Evolutionary conservation across 2,329 filamentous ascomycete genomes (phyloP).

Genomic region (Alternaria postmessia): DNA sequence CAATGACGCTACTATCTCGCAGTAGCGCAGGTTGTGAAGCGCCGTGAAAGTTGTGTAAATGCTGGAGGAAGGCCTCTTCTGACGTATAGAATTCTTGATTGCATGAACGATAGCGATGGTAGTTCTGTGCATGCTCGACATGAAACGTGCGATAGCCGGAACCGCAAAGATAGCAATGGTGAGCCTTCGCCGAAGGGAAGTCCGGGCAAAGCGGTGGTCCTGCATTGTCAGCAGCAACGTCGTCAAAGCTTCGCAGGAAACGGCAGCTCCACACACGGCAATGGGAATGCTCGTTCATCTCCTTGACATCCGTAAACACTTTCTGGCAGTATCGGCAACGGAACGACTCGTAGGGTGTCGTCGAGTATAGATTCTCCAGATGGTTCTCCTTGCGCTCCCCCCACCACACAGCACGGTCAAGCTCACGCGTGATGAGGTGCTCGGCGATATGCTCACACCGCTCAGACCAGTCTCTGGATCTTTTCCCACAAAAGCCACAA

Average conservation of each 20-base stretch:
- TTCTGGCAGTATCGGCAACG: slow-evolving; percentile 47
- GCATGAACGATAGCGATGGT: slow-evolving; percentile 45
- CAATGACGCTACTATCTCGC: slow-evolving; percentile 38
- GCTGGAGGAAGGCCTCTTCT: slow-evolving; percentile 45
- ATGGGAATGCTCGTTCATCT: slow-evolving; percentile 45
- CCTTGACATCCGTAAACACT: slow-evolving; percentile 40
- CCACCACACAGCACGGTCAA: slow-evolving; percentile 45
- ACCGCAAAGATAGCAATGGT: slow-evolving; percentile 48
- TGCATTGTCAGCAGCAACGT: slow-evolving; percentile 43
- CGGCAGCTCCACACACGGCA: slow-evolving; percentile 49
- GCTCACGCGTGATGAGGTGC: slow-evolving; percentile 41
- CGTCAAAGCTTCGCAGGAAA: slow-evolving; percentile 45
- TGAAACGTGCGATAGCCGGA: slow-evolving; percentile 43
- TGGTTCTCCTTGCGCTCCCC: slow-evolving; percentile 43
- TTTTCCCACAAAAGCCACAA: slow-evolving; percentile 47
- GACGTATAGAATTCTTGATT: slow-evolving; percentile 47
- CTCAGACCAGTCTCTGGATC: slow-evolving; percentile 42
- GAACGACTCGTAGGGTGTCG: slow-evolving; percentile 41
- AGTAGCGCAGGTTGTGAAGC: slow-evolving; percentile 39
- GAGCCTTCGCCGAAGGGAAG: slow-evolving; percentile 45
- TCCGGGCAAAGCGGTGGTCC: slow-evolving; percentile 44
- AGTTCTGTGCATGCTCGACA: slow-evolving; percentile 45
- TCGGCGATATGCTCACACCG: slow-evolving; percentile 46
- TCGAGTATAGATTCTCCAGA: slow-evolving; percentile 41
- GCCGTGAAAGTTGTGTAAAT: slow-evolving; percentile 45